Percentiles rank a stretch among this genome's conserved stretches.
These are phyloP conservation scores for Chalaropsis ovoidea DNA, from an alignment of 2,329 filamentous ascomycete species.

Conservation along the genomic window DNA sequence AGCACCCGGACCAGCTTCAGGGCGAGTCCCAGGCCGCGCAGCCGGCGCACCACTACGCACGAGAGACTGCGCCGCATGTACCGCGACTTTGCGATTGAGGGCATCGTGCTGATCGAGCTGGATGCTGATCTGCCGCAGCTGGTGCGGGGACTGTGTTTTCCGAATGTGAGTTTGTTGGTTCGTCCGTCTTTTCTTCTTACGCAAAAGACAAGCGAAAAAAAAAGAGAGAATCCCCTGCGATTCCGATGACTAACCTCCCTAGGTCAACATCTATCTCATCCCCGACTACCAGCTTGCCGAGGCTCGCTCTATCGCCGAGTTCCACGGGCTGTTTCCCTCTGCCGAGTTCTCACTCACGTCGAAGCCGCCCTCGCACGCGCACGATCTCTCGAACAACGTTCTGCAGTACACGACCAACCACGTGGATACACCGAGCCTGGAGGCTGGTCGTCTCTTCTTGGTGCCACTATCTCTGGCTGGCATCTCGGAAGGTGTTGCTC, in stretches of 20 bases:
- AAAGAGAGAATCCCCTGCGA: not conserved
- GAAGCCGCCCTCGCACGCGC: not conserved
- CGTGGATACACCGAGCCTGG: slow-evolving; percentile 18
- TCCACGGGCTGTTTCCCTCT: slow-evolving; percentile 15
- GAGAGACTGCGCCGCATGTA: slow-evolving; percentile 20
- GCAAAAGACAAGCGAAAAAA: too few species aligned
- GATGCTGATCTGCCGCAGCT: slow-evolving; percentile 21
- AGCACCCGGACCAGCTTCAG: not conserved
- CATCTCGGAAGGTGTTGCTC: not conserved
- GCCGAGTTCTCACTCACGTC: slow-evolving; percentile 19
- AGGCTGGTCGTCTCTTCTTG: slow-evolving; percentile 23
- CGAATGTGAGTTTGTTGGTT: slow-evolving; percentile 15
- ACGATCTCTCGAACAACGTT: not conserved
- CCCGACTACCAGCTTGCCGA: slow-evolving; percentile 16
- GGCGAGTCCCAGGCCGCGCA: not conserved
- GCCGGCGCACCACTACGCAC: not conserved
- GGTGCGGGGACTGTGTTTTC: slow-evolving; percentile 22
- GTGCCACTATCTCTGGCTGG: slow-evolving; percentile 18
- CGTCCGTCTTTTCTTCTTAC: not conserved
- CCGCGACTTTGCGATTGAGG: slow-evolving; percentile 17
- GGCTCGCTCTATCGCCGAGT: slow-evolving; percentile 19
- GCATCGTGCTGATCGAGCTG: slow-evolving; percentile 20
- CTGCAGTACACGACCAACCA: slow-evolving; percentile 24
- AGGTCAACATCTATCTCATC: slow-evolving; percentile 23
- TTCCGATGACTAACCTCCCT: not conserved